Base-by-base conservation (phyloP, 2,329 filamentous ascomycete genomes). In the Basipetospora chlamydospora region DNA sequence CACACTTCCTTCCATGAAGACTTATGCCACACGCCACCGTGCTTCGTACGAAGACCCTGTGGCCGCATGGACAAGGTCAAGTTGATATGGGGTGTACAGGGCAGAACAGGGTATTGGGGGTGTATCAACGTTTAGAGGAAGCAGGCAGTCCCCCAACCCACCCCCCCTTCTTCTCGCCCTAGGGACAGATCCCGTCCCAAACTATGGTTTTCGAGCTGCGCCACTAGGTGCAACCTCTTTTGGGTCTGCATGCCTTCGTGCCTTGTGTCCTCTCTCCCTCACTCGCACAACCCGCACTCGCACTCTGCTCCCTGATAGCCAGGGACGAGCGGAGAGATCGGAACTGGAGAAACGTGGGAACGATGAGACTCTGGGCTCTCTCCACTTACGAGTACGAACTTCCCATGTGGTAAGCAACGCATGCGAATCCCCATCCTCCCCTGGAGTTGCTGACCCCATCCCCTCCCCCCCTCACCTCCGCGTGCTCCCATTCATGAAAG, bases 391-490 rank as follows among this genome's bases (percentile, higher is more conserved):
- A 31, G 6, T 17, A 13, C 16, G 28, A n/a, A n/a, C n/a, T n/a
- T n/a, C n/a, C n/a, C n/a, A 29, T 29, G 29, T 16, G 16, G 26
- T 36, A 28, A 36, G 33, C 33, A 29, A 28, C 33, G 26, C 13
- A 28, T 7, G 15, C 13, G 18, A 26, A 25, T 18, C 16, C 20
- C 25, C 21, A 13, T 35, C n/a, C n/a, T 28, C 11, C 25, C 22
- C 17, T 26, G 13, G 20, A 17, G 18, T 18, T 31, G 9, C 28
- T 12, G 29, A 23, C 41, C 40, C 47, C 16, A n/a, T n/a, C n/a
- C n/a, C n/a, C n/a, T 37, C 38, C 39, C 42, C 42, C 34, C 16
- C 33, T n/a, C 16, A 13, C 5, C 12, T 26, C 22, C 22, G 11
- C 22, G 11, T 20, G 10, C 18, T 20, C n/a, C n/a, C n/a, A n/a